phyloP scores from a whole-genome alignment of 345 rosid genomes.

The Brassica incana region DNA sequence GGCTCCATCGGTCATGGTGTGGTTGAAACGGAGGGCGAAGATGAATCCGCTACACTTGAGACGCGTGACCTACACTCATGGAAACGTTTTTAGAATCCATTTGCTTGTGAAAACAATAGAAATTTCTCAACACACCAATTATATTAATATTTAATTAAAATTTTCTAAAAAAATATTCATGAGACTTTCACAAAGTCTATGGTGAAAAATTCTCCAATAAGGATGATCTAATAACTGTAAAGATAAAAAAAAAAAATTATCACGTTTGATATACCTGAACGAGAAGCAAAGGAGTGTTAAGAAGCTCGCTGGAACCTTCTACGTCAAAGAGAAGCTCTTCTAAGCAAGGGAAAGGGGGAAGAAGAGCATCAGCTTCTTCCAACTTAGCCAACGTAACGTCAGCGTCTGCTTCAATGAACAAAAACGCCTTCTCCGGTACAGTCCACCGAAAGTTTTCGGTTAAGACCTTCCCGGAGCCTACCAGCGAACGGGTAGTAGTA shows the following conservation, averaged over 20 bases:
- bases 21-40: constrained; percentile 50
- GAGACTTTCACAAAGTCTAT: neutral
- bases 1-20: constrained; percentile 50
- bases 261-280: constrained; percentile 44
- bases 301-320: constrained; percentile 47
- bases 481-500: constrained; percentile 61
- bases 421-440: constrained; percentile 50
- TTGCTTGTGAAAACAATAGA: neutral
- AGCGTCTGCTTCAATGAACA: constrained; percentile 58
- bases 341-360: constrained; percentile 54
- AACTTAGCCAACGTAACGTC: constrained; percentile 47
- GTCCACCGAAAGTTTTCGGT: constrained; percentile 57
- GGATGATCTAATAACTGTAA: neutral
- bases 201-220: neutral
- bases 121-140: too few species aligned
- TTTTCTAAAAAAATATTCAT: too few species aligned
- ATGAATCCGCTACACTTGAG: constrained; percentile 50
- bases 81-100: neutral
- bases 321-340: constrained; percentile 59
- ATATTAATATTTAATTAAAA: too few species aligned
- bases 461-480: constrained; percentile 45
- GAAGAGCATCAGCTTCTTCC: constrained; percentile 44
- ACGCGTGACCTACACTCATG: constrained; percentile 44
- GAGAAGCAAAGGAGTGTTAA: constrained; percentile 48
- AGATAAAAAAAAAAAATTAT: neutral